Base-by-base conservation (phyloP, 2,329 filamentous ascomycete species). In the Daldinia sp. region DNA sequence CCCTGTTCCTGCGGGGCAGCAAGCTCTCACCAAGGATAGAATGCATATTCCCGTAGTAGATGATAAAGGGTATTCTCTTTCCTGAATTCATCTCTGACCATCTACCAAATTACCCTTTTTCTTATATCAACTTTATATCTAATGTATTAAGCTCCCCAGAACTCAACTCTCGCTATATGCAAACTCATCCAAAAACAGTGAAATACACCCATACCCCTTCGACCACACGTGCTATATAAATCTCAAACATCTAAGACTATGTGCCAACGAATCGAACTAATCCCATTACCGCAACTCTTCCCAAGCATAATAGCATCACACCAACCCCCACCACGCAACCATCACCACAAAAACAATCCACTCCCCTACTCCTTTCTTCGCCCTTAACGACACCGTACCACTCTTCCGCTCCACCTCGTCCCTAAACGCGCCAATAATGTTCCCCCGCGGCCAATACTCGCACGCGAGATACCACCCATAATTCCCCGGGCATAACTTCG, bases 361-460 rank as follows among this genome's bases (percentile, higher is more conserved):
- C 9, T 12, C 39, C 18, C 44, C 26, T 55, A 15, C 12, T 6
- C 58, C 41, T 23, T 15, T n/a, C 35, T 39, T 15, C 23, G 3
- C 35, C 56, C 33, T 59, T 41, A 20, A 26, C 35, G 13, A 12
- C 62, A n/a, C 30, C 9, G 61, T 54, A 2, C 57, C 62, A 13
- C 53, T 63, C 30, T 53, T 66, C 15, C 65, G 62, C 65, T 20
- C 75, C 6, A 87, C 84, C 77, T 83, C 78, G n/a, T 83, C 79
- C 39, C 76, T 79, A 65, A 86, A 89, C 70, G 82, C 76, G 0
- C 85, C 87, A 1, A 84, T 75, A 0, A 92, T 81, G 74, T 93
- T 93, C 0, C 91, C 91, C 1, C 83, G 77, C 1, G 91, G 90
- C 81, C 83, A 90, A 78, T 92, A 93, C 79, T 92, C 89, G 72